Evolutionary conservation across 805 yeast species (phyloP).

Genomic region (Starmerella apicola): DNA sequence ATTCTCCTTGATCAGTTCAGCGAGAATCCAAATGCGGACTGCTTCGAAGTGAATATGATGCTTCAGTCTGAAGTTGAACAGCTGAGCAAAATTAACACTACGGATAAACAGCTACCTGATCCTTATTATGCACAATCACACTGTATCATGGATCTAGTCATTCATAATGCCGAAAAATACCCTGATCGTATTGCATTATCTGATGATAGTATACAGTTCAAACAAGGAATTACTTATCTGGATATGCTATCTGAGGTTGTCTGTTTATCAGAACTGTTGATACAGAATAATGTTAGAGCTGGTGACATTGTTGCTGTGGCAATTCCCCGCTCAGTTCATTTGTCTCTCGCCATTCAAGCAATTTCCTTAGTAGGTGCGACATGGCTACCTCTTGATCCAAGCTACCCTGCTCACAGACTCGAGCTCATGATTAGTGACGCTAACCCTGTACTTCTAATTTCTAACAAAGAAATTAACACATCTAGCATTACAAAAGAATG

Average conservation of each 20-base stretch:
- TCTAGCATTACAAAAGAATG: neutral
- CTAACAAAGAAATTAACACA: neutral
- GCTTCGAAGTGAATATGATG: neutral
- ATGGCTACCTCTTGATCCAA: constrained; percentile 11
- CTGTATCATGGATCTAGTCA: constrained; percentile 1
- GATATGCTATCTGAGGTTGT: constrained; percentile 3
- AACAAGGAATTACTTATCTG: constrained; percentile 3
- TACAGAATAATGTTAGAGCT: constrained; percentile 1
- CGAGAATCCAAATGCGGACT: neutral
- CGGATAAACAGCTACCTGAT: neutral
- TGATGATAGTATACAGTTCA: constrained; percentile 1
- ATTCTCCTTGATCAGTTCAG: constrained; percentile 4
- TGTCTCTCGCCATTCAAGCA: constrained; percentile 10
- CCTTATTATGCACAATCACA: neutral
- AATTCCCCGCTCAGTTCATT: constrained; percentile 5
- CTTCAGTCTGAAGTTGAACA: constrained; percentile 1
- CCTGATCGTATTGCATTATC: constrained; percentile 5
- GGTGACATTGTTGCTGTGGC: constrained; percentile 13
- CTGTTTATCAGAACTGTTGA: neutral
- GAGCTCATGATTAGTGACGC: constrained; percentile 12
- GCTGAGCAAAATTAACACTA: neutral
- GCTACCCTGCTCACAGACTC: constrained; percentile 9
- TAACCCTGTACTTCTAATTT: constrained; percentile 5
- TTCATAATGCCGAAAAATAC: neutral
- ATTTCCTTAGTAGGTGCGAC: constrained; percentile 7